Percentiles rank a stretch among this genome's conserved stretches.
Conservation (phyloP, 306 rosid species). For the Betula pendula region DNA sequence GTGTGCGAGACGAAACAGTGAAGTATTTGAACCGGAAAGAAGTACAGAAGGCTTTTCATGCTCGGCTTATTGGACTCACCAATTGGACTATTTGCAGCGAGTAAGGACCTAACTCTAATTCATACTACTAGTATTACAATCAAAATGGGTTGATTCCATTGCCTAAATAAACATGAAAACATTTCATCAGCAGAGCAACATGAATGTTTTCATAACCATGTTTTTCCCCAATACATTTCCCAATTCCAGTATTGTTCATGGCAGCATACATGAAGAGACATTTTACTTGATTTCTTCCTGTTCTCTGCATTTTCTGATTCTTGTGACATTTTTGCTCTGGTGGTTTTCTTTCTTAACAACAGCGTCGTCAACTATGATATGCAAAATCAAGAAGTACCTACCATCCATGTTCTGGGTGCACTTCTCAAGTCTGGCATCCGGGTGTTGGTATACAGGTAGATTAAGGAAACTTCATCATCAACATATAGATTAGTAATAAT, state of each 20-base stretch:
- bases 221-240: not conserved
- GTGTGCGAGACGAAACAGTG: constrained; percentile 58
- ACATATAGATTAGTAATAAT: not conserved
- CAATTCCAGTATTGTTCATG: not conserved
- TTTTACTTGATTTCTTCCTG: not conserved
- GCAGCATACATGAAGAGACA: not conserved
- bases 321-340: not conserved
- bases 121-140: no score
- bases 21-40: constrained; percentile 63
- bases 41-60: constrained; percentile 68
- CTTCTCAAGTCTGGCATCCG: constrained; percentile 11
- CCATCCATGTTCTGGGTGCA: constrained; percentile 1
- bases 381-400: not conserved
- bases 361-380: not conserved
- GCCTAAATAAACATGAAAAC: no score
- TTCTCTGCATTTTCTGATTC: not conserved
- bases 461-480: not conserved
- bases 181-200: no score
- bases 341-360: not conserved
- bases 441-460: constrained; percentile 6
- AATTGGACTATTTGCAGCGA: constrained; percentile 58
- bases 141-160: no score
- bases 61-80: constrained; percentile 56
- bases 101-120: constrained; percentile 30
- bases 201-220: no score